Evolutionary conservation across 1,139 yeast species (phyloP).

Genomic region (Zygosaccharomyces pseudobailii): DNA sequence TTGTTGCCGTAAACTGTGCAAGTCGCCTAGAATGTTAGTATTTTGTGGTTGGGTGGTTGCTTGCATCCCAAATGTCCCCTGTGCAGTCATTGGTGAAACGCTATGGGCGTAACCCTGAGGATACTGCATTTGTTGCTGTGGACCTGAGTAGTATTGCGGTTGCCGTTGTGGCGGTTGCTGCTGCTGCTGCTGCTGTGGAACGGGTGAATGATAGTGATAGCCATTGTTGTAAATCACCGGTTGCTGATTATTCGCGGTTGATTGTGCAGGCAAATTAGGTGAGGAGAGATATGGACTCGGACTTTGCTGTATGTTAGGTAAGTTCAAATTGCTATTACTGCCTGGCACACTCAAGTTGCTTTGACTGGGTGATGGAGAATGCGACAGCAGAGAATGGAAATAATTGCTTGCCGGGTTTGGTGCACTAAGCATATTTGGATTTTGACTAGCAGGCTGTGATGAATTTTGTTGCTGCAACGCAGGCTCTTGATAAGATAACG

Average conservation of each 20-base stretch:
- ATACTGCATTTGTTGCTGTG: constrained; percentile 15
- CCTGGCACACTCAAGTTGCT: constrained; percentile 16
- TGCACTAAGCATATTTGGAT: constrained; percentile 19
- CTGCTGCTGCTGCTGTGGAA: constrained; percentile 11
- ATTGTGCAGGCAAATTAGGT: constrained; percentile 10
- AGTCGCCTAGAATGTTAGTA: constrained; percentile 53
- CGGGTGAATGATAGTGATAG: constrained; percentile 8
- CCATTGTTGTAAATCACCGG: constrained; percentile 14
- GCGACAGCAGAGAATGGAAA: constrained; percentile 25
- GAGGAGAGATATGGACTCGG: constrained; percentile 9
- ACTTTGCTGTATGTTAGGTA: constrained; percentile 8
- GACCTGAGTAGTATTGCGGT: constrained; percentile 10
- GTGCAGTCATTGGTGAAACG: constrained; percentile 1
- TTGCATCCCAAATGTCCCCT: constrained; percentile 19
- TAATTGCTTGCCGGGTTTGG: constrained; percentile 25
- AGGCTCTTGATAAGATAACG: constrained; percentile 25
- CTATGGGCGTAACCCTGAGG: constrained; percentile 5
- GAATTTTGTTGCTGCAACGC: constrained; percentile 24
- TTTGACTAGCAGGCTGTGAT: constrained; percentile 11
- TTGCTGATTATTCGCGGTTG: constrained; percentile 13
- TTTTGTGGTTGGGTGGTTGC: constrained; percentile 36
- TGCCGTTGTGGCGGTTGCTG: constrained; percentile 18
- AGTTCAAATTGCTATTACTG: constrained; percentile 13
- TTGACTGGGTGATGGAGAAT: constrained; percentile 24
- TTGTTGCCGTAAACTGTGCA: constrained; percentile 59